Evolutionary conservation across 495 filamentous ascomycete genomes (phyloP).

Genomic region (Elaphomyces granulatus): DNA sequence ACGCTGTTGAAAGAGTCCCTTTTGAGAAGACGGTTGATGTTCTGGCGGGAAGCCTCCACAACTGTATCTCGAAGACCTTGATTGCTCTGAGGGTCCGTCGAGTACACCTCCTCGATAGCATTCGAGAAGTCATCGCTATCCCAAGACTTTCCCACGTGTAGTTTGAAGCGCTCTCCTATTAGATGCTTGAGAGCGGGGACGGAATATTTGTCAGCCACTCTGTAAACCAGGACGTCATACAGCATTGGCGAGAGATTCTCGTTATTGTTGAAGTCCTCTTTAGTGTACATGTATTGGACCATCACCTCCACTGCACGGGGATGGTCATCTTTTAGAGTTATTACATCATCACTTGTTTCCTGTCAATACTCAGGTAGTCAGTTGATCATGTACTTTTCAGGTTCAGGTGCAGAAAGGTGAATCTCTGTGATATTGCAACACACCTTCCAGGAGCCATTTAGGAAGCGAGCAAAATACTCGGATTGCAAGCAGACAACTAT

Average conservation of each 20-base stretch:
- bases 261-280: slow-evolving; percentile 10
- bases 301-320: slow-evolving; percentile 21
- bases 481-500: slow-evolving; percentile 25
- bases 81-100: slow-evolving; percentile 14
- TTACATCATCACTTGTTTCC: slow-evolving; percentile 8
- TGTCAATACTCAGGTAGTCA: slow-evolving; percentile 1
- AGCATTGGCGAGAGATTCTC: slow-evolving; percentile 10
- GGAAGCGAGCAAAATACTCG: slow-evolving; percentile 22
- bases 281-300: slow-evolving; percentile 22
- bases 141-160: slow-evolving; percentile 9
- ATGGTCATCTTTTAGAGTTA: slow-evolving; percentile 15
- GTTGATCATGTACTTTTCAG: too few species aligned
- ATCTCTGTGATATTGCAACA: not conserved
- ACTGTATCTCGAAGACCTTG: slow-evolving; percentile 20
- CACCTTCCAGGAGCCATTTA: slow-evolving; percentile 26
- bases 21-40: slow-evolving; percentile 5
- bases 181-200: slow-evolving; percentile 24
- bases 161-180: slow-evolving; percentile 19
- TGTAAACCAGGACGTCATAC: slow-evolving; percentile 24
- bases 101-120: slow-evolving; percentile 20
- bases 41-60: slow-evolving; percentile 6
- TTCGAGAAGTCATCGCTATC: slow-evolving; percentile 13
- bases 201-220: slow-evolving; percentile 28
- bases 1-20: slow-evolving; percentile 7
- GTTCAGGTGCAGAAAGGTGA: too few species aligned